A percentile compares a stretch with the other conserved stretches of the same genome.
phyloP scores from a whole-genome alignment of 371 early-diverging fungal genomes.

The Mortierella polycephala region DNA sequence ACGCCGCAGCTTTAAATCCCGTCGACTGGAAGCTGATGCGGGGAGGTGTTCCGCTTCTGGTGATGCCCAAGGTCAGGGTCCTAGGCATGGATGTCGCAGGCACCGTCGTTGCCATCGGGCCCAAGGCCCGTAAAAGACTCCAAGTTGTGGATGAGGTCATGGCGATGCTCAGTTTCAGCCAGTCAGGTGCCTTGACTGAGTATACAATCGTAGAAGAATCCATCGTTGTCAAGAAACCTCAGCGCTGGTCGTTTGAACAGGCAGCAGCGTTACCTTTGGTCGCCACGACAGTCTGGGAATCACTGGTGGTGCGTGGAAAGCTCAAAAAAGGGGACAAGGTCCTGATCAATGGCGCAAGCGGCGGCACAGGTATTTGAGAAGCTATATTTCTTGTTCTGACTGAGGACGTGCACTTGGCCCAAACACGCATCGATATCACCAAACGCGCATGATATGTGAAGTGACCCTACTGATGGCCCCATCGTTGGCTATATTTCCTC shows the following conservation, averaged over 20 bases:
- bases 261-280: conserved; percentile 63
- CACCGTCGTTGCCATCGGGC: conserved; percentile 48
- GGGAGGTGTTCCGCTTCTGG: conserved; percentile 19
- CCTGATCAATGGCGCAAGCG: conserved; percentile 57
- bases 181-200: conserved; percentile 37
- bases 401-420: no score
- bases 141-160: conserved; percentile 57
- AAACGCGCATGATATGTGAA: no score
- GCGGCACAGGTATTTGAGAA: conserved; percentile 55
- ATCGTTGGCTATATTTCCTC: neutral
- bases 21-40: conserved; percentile 66
- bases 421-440: no score
- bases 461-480: neutral
- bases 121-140: conserved; percentile 31
- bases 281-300: conserved; percentile 59
- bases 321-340: conserved; percentile 51
- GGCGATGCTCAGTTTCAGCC: conserved; percentile 27
- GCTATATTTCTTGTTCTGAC: neutral
- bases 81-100: conserved; percentile 56
- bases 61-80: conserved; percentile 34
- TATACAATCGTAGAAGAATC: conserved; percentile 38
- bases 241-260: conserved; percentile 54
- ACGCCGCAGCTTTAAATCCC: conserved; percentile 71
- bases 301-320: conserved; percentile 32
- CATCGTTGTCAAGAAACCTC: conserved; percentile 50